Evolutionary conservation across 176 grass and related monocot genomes (phyloP).

Genomic region (Oryza meridionalis): DNA sequence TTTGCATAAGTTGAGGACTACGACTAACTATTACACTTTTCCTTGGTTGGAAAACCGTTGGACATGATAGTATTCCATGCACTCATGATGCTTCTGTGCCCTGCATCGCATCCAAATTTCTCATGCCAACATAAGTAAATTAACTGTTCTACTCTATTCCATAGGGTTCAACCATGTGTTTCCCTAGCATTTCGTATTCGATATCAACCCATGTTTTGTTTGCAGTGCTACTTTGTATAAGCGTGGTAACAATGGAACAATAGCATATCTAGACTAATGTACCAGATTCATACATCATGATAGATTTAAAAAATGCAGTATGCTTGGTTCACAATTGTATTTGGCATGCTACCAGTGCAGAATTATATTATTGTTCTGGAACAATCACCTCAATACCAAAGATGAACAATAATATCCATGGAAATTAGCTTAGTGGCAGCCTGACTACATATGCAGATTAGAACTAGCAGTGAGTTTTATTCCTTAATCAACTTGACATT

Average conservation of each 20-base stretch:
- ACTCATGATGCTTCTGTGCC: not conserved
- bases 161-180: not conserved
- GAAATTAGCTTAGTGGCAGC: constrained; percentile 1
- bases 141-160: not conserved
- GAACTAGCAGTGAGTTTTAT: constrained; percentile 9
- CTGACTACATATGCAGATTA: constrained; percentile 16
- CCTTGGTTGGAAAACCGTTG: not conserved
- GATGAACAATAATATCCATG: constrained; percentile 15
- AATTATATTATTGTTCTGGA: constrained; percentile 18
- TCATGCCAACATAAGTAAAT: constrained; percentile 18
- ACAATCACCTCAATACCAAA: not conserved
- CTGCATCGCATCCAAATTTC: not conserved
- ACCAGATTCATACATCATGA: not conserved
- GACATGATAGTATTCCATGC: not conserved
- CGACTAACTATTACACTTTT: constrained; percentile 14
- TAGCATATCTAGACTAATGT: constrained; percentile 11
- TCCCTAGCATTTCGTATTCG: not conserved
- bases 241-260: constrained; percentile 5
- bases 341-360: not conserved
- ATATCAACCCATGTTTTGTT: constrained; percentile 15
- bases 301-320: not conserved
- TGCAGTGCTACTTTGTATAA: not conserved
- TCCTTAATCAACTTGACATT: constrained; percentile 3
- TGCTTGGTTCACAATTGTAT: constrained; percentile 14
- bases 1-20: constrained; percentile 20